Evolutionary conservation across 352 stramenopile genomes (phyloP), one percentile per base, ranked within the genome.

Genomic region (Achlya hypogyna): DNA sequence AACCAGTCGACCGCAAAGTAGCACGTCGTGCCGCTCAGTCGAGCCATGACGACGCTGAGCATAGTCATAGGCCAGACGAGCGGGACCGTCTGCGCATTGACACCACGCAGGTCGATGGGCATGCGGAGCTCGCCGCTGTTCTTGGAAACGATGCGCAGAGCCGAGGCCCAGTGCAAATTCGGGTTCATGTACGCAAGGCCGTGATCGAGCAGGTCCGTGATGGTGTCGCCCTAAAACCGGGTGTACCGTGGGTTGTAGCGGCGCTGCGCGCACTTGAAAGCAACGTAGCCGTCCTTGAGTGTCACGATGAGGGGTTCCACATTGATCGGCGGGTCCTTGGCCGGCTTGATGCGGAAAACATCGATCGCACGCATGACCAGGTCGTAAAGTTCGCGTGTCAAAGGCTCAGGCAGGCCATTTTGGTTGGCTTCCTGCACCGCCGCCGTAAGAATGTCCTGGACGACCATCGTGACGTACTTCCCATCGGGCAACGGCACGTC

Each of bases 101-200:
- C 47, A 40, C 25, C 52, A 14, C 63, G 35, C 45, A 71, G 27
- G 31, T 71, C 54, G 18, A 71, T 54, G 18, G 52, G 69, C 65
- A 71, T 69, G 20, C 62, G 59, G 27, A 54, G 35, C 27, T 34
- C 69, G 32, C 27, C 67, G 28, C 58, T 47, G 38, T 73, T 70
- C 28, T 73, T 73, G 4, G 45, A 42, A 4, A 73, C 66, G n/a
- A 75, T 63, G 8, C 63, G 49, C 16, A 66, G 51, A 27, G 71
- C 52, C 18, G 53, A 73, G 20, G 40, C 65, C 66, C 66, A 73
- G 5, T 45, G 20, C 20, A 23, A 64, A 4, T 42, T 29, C 18
- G 45, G 47, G 38, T 69, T 72, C 34, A 38, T 38, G 18, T 56
- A 53, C 20, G 68, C 42, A 20, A 72, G 51, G 16, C 51, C 51